Percentiles rank a stretch among this genome's conserved stretches.
Evolutionary conservation across 1,284 basidiomycete species (phyloP).

Genomic region (Rugosomyces carneus): DNA sequence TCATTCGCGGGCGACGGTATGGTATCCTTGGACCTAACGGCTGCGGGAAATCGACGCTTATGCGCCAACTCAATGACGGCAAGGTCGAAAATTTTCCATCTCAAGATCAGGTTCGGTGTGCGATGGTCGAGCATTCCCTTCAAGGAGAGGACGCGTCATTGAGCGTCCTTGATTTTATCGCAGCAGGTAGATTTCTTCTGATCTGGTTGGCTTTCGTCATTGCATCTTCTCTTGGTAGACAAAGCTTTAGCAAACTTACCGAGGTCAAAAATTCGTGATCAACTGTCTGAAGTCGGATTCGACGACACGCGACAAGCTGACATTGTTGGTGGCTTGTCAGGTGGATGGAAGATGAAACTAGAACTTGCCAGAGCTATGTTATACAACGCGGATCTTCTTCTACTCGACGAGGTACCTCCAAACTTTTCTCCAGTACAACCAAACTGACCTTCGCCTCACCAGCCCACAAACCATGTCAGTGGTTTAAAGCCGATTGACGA

Average conservation of each 20-base stretch:
- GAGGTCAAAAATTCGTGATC: constrained; percentile 67
- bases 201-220: neutral
- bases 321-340: constrained; percentile 86
- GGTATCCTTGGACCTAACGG: constrained; percentile 96
- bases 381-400: constrained; percentile 90
- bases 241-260: constrained; percentile 53
- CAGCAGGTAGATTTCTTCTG: constrained; percentile 50
- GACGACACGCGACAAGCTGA: constrained; percentile 83
- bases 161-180: constrained; percentile 85
- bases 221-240: constrained; percentile 32
- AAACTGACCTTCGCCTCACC: constrained; percentile 9
- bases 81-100: constrained; percentile 98
- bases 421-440: constrained; percentile 11
- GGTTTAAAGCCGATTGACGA: neutral
- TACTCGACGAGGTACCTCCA: constrained; percentile 71
- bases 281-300: constrained; percentile 87
- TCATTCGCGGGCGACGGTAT: constrained; percentile 89
- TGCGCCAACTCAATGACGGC: constrained; percentile 92
- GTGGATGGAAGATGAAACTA: constrained; percentile 99
- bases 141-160: constrained; percentile 87
- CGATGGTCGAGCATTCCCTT: constrained; percentile 95
- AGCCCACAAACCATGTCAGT: constrained; percentile 91
- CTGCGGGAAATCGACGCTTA: constrained; percentile 93
- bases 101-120: constrained; percentile 77
- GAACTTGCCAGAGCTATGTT: constrained; percentile 93